phyloP scores from a whole-genome alignment of 2,329 filamentous ascomycete species.

The Colletotrichum ledebouriae region DNA sequence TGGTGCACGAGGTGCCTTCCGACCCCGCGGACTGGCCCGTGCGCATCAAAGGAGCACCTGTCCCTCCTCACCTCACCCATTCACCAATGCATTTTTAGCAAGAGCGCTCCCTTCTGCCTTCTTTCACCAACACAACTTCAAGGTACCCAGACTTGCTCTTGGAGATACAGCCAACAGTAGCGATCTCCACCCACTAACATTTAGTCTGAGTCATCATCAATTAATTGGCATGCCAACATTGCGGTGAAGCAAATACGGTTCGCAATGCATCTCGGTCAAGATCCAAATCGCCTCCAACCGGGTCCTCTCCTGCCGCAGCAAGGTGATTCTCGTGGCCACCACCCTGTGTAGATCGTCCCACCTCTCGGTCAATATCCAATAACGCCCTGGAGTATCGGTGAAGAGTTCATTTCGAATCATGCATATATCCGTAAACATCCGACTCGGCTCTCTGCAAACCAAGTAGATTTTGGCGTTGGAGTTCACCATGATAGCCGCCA shows the following conservation, averaged over 20 bases:
- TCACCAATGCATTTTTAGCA: conserved; percentile 3
- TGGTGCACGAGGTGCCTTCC: conserved; percentile 24
- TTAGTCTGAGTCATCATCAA: conserved; percentile 11
- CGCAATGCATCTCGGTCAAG: conserved; percentile 38
- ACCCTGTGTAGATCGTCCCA: conserved; percentile 40
- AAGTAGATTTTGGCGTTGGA: no score
- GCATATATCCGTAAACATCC: no score
- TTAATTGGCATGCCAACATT: neutral
- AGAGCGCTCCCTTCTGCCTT: conserved; percentile 8
- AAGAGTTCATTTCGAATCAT: neutral
- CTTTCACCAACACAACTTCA: neutral
- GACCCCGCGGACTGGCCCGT: no score
- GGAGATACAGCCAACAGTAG: neutral
- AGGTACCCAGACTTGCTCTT: no score
- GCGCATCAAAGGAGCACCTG: no score
- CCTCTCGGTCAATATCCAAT: conserved; percentile 39
- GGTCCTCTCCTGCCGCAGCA: neutral
- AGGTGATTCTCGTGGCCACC: conserved; percentile 20
- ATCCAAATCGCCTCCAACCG: conserved; percentile 27
- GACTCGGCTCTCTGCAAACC: neutral
- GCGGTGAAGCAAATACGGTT: conserved; percentile 20
- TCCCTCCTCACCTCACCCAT: neutral
- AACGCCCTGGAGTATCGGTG: conserved; percentile 2
- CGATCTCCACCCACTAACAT: neutral
- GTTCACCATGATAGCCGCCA: no score